phyloP scores from a whole-genome alignment of 306 rosid genomes.

The Prunus mongolica region DNA sequence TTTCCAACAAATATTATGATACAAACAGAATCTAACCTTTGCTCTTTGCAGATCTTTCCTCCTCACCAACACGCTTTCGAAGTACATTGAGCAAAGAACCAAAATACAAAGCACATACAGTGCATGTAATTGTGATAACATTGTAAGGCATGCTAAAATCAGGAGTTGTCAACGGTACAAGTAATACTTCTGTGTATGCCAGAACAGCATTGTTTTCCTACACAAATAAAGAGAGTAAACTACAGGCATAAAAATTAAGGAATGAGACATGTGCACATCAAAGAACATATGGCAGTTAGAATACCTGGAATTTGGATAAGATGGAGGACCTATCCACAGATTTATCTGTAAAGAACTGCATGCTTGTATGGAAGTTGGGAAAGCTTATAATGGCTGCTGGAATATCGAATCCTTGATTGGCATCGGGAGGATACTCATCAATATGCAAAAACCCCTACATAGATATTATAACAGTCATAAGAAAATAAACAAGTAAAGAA shows the following conservation, averaged over 20 bases:
- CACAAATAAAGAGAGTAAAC: conserved; percentile 24
- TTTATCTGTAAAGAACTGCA: conserved; percentile 41
- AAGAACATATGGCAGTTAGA: not conserved
- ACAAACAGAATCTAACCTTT: conserved; percentile 45
- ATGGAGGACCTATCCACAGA: conserved; percentile 52
- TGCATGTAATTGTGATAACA: conserved; percentile 92
- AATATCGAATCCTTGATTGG: conserved; percentile 94
- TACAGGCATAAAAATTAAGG: not conserved
- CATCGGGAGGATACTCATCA: conserved; percentile 95
- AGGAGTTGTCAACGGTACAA: conserved; percentile 90
- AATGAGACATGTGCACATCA: not conserved
- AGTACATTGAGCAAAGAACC: conserved; percentile 85
- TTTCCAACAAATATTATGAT: not conserved
- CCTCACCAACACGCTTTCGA: conserved; percentile 77
- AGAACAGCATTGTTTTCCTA: conserved; percentile 66
- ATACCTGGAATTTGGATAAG: conserved; percentile 73
- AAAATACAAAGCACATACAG: conserved; percentile 80
- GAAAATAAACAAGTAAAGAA: conserved; percentile 8
- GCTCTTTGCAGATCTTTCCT: conserved; percentile 63
- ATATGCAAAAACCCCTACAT: conserved; percentile 88
- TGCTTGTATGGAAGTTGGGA: conserved; percentile 59
- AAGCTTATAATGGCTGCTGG: conserved; percentile 92
- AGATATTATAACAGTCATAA: conserved; percentile 16
- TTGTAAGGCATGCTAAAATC: conserved; percentile 99
- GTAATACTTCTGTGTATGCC: conserved; percentile 82